Evolutionary conservation across 202 grass and related monocot genomes (phyloP).

Genomic region (Zoysia matrella): DNA sequence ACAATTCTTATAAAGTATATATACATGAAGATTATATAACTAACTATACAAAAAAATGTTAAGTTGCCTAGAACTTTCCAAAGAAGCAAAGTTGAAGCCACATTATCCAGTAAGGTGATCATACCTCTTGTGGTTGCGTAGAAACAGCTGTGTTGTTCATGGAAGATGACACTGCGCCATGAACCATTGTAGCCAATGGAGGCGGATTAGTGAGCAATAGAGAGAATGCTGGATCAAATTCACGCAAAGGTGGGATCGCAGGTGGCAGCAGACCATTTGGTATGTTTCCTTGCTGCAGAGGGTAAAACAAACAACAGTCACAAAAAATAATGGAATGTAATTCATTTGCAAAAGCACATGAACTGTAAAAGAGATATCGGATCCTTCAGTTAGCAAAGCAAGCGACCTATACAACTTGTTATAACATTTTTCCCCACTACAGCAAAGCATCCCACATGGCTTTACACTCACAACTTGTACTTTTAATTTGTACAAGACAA

Average conservation of each 20-base stretch:
- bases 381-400: background rate
- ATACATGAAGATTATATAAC: background rate
- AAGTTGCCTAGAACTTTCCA: conserved; percentile 24
- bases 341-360: background rate
- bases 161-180: conserved; percentile 44
- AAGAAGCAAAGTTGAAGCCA: conserved; percentile 4
- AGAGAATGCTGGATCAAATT: conserved; percentile 69
- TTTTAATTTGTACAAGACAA: background rate
- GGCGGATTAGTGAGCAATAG: conserved; percentile 63
- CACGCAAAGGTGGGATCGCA: conserved; percentile 54
- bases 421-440: too few species aligned
- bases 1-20: background rate
- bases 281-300: conserved; percentile 57
- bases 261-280: conserved; percentile 63
- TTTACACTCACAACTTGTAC: background rate
- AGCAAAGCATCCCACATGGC: background rate
- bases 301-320: conserved; percentile 13
- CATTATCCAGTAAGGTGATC: background rate
- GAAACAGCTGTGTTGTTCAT: conserved; percentile 51
- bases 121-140: conserved; percentile 62
- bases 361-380: background rate
- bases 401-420: too few species aligned
- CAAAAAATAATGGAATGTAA: conserved; percentile 9
- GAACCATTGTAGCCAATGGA: conserved; percentile 48
- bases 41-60: background rate